Evolutionary conservation across 345 rosid species (phyloP).

Genomic region (Pugionium dolabratum): DNA sequence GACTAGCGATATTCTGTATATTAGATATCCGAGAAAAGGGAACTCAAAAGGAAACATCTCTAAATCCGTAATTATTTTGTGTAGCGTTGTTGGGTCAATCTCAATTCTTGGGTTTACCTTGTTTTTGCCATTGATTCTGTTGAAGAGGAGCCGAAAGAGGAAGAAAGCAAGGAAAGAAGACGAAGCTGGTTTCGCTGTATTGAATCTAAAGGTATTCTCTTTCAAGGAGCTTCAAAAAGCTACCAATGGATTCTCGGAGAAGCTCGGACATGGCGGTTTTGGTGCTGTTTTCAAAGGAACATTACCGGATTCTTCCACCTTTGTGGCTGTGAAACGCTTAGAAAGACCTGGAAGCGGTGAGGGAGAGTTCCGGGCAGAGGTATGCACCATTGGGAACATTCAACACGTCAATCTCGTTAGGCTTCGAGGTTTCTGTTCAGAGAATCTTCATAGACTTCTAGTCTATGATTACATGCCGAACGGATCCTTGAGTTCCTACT

Average conservation of each 20-base stretch:
- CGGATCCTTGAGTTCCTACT: constrained; percentile 57
- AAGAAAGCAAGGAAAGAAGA: constrained; percentile 44
- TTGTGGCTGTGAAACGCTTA: constrained; percentile 64
- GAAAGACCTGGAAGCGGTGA: constrained; percentile 63
- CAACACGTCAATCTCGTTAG: constrained; percentile 73
- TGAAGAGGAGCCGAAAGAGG: constrained; percentile 45
- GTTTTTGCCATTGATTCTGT: constrained; percentile 45
- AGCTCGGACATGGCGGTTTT: constrained; percentile 71
- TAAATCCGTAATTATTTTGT: constrained; percentile 47
- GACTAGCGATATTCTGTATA: constrained; percentile 44
- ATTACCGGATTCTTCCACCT: constrained; percentile 49
- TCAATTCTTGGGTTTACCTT: constrained; percentile 43
- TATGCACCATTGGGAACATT: constrained; percentile 69
- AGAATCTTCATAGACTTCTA: constrained; percentile 59
- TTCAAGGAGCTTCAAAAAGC: constrained; percentile 52
- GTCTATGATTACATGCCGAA: constrained; percentile 71
- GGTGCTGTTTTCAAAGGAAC: constrained; percentile 62
- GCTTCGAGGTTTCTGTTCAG: constrained; percentile 67
- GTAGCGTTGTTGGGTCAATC: constrained; percentile 54
- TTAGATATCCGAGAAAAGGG: constrained; percentile 53
- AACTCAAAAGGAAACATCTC: constrained; percentile 43
- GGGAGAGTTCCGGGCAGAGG: constrained; percentile 66
- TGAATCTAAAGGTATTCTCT: constrained; percentile 66
- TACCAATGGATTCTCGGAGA: constrained; percentile 53
- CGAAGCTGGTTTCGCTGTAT: constrained; percentile 49